Evolutionary conservation across 352 stramenopile species (phyloP), one percentile per base, ranked within the genome.

Genomic region (Globisporangium recalcitrans): DNA sequence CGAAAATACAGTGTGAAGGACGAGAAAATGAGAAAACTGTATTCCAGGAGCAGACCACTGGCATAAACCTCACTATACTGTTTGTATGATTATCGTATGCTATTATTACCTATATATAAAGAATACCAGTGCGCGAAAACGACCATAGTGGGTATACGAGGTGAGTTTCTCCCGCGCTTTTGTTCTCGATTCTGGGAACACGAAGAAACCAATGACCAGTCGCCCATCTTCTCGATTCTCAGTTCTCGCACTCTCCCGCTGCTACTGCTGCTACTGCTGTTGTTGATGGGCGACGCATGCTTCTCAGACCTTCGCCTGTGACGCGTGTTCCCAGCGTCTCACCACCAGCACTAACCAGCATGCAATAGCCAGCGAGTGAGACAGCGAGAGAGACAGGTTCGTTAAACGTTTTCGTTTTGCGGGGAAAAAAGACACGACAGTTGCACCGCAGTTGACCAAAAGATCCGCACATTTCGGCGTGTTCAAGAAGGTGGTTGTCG

Each of bases 151-250:
- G 8, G 31, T 49, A 60, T 21, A 19, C 40, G 34, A 51, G 54
- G 14, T 40, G 1, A 52, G 19, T 29, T 49, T 60, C 38, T 62
- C 44, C 51, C 51, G 51, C 51, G 51, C 21, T 57, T 57, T 57
- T 44, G 51, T 57, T 57, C 51, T 57, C 16, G 38, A 46, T 42
- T 16, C 1, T 32, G 19, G 29, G 51, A 57, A 29, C 21, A 42
- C 27, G 27, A 42, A 44, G 51, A 57, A 44, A 14, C 27, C 51
- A 7, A 1, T 4, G 38, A 46, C 27, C 51, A 7, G 14, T 34
- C 26, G 27, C 10, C 38, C 38, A 46, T 46, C 16, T 44, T 46
- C 38, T 46, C 38, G 4, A 46, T 46, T 46, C 38, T 46, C 38
- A 46, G 38, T 16, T 46, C 38, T 46, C 38, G 6, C 36, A 14